A percentile compares a stretch with the other conserved stretches of the same genome.
Evolutionary conservation across 2,329 filamentous ascomycete genomes (phyloP).

Genomic region (Magnaporthiopsis poae): DNA sequence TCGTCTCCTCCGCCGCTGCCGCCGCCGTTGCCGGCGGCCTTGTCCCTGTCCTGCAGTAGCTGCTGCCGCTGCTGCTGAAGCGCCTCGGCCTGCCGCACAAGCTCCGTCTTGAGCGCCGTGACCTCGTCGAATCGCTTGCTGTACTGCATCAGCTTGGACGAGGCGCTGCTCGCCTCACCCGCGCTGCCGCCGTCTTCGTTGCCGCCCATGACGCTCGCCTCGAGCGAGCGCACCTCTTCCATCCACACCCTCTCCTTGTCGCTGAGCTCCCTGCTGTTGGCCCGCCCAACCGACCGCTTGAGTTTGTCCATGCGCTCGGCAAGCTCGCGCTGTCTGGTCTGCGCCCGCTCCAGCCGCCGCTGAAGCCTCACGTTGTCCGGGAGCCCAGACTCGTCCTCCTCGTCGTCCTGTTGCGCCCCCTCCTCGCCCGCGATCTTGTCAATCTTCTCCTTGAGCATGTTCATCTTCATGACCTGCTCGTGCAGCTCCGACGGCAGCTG

Average conservation of each 20-base stretch:
- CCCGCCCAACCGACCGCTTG: slow-evolving; percentile 38
- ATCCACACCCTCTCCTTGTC: slow-evolving; percentile 50
- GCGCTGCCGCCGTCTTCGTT: slow-evolving; percentile 21
- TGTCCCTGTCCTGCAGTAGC: slow-evolving; percentile 14
- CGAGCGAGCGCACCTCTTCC: slow-evolving; percentile 30
- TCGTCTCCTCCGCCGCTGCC: slow-evolving; percentile 15
- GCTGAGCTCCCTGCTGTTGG: slow-evolving; percentile 43
- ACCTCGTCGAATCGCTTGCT: slow-evolving; percentile 50
- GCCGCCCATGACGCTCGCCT: slow-evolving; percentile 31
- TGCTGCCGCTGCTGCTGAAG: slow-evolving; percentile 22
- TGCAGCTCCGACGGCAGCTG: slow-evolving; percentile 57
- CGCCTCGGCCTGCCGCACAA: slow-evolving; percentile 41
- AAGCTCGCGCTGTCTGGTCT: slow-evolving; percentile 46
- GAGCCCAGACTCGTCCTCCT: slow-evolving; percentile 10
- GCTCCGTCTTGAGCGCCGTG: slow-evolving; percentile 40
- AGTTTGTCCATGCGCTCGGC: slow-evolving; percentile 51
- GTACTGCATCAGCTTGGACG: slow-evolving; percentile 35
- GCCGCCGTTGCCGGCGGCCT: slow-evolving; percentile 19
- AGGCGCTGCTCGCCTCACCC: slow-evolving; percentile 11
- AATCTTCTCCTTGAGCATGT: slow-evolving; percentile 55
- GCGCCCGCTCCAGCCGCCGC: slow-evolving; percentile 44
- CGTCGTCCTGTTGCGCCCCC: slow-evolving; percentile 30
- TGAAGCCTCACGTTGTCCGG: slow-evolving; percentile 48
- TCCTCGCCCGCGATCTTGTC: slow-evolving; percentile 56
- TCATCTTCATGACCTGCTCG: slow-evolving; percentile 57